Evolutionary conservation across 1,284 basidiomycete species (phyloP), one percentile per base, ranked within the genome.

Genomic region (Coniophora puteana): DNA sequence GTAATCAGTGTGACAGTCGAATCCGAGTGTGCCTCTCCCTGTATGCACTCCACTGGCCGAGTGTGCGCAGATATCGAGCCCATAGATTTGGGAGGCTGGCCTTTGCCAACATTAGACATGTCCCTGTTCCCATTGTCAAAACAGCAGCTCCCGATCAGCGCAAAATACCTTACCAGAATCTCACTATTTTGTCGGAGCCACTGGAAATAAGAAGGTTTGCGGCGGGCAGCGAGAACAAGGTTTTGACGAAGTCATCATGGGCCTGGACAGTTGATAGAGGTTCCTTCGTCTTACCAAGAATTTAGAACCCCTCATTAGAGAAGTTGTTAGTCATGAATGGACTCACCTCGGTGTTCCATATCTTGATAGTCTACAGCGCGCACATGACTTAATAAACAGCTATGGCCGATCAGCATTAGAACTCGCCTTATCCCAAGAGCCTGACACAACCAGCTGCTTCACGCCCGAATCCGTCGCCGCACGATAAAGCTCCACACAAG

Each of bases 171-270:
- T 49, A 92, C 93, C 94, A 97, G 46, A 97, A 71, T 45, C 92
- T 80, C 33, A 94, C 71, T 12, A 84, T 80, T 53, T 93, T 93
- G 63, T 99, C 95, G 6, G 94, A 96, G 17, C 92, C 83, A 13
- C 89, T 89, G 0, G 93, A 94, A 7, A 94, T 68, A 20, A 98
- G 65, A 12, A 93, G 62, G 4, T 72, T 65, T 7, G 82, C 67
- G 1, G 72, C 64, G 1, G 86, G 78, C 12, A 93, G 65, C 21
- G 89, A 77, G 29, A 83, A 71, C 20, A 95, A 65, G 22, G 76
- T 71, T 65, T 95, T 96, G 45, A 96, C 76, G 52, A 96, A 96
- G 62, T 96, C 93, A 1, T 73, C 68, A 55, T 96, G 93, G 1
- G 83, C 89, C n/a, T 71, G 63, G 0, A 83, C 85, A 0, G 83